Conservation (phyloP, 495 filamentous ascomycete genomes). For the Parathielavia appendiculata region DNA sequence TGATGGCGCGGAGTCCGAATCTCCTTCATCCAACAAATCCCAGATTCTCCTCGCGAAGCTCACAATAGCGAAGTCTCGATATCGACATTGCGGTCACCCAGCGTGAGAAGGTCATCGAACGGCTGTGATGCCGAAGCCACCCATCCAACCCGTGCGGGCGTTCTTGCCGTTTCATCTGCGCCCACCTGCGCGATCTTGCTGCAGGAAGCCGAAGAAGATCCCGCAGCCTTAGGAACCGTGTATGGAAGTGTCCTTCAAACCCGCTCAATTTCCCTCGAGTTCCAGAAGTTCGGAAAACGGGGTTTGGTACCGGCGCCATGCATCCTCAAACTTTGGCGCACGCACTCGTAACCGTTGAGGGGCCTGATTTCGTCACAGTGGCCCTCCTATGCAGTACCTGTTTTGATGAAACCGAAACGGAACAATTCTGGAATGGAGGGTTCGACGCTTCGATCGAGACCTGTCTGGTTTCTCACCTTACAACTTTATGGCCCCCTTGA, state of each 20-base stretch:
- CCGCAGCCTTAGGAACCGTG: neutral
- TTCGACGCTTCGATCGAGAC: constrained; percentile 1
- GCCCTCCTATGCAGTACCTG: neutral
- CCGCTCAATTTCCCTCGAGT: no score
- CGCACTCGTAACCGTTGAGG: neutral
- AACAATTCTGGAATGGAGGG: neutral
- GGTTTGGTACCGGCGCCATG: neutral
- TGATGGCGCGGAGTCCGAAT: neutral
- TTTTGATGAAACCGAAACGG: constrained; percentile 7
- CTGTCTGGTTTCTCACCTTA: neutral
- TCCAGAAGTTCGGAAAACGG: no score
- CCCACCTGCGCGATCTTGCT: neutral
- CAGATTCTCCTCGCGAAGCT: no score
- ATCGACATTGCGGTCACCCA: neutral
- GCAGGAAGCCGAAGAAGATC: neutral
- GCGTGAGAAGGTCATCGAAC: no score
- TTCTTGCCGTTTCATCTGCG: constrained; percentile 6
- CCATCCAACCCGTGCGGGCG: constrained; percentile 10
- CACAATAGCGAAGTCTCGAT: no score
- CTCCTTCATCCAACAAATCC: neutral
- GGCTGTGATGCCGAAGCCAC: neutral
- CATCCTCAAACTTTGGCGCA: neutral
- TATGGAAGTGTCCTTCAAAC: neutral
- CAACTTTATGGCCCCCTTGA: no score
- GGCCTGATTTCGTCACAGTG: neutral